Evolutionary conservation across 306 rosid species (phyloP).

Genomic region (Inga oerstediana): DNA sequence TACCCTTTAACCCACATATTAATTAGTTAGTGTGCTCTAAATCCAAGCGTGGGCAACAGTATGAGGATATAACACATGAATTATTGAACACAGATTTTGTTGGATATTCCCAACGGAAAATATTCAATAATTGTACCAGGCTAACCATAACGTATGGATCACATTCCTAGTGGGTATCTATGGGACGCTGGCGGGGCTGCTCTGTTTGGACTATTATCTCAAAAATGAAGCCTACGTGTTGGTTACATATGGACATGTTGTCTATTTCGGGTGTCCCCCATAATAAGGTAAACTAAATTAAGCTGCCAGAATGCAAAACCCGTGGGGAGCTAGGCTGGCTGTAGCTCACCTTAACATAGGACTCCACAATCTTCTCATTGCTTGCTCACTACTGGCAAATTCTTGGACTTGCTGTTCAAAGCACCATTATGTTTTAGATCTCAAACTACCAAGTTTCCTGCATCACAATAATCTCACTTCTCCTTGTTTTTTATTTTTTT

Average conservation of each 20-base stretch:
- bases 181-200: conserved; percentile 51
- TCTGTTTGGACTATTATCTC: conserved; percentile 39
- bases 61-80: conserved; percentile 36
- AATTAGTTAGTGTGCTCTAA: conserved; percentile 1
- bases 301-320: conserved; percentile 36
- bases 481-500: background rate
- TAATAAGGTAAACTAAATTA: conserved; percentile 32
- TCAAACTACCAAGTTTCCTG: background rate
- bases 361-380: conserved; percentile 34
- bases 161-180: conserved; percentile 52
- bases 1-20: no score
- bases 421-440: conserved; percentile 7
- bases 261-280: conserved; percentile 36
- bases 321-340: conserved; percentile 71
- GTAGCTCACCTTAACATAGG: conserved; percentile 39
- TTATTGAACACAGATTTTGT: conserved; percentile 33
- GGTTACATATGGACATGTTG: conserved; percentile 42
- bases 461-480: background rate
- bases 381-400: conserved; percentile 4
- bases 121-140: conserved; percentile 59
- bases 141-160: conserved; percentile 47
- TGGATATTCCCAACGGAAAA: conserved; percentile 39
- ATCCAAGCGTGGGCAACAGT: conserved; percentile 38
- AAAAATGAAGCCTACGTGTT: conserved; percentile 52
- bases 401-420: conserved; percentile 15